Evolutionary conservation across 352 stramenopile genomes (phyloP), one percentile per base, ranked within the genome.

Genomic region (Pythium rhizo-oryzae): DNA sequence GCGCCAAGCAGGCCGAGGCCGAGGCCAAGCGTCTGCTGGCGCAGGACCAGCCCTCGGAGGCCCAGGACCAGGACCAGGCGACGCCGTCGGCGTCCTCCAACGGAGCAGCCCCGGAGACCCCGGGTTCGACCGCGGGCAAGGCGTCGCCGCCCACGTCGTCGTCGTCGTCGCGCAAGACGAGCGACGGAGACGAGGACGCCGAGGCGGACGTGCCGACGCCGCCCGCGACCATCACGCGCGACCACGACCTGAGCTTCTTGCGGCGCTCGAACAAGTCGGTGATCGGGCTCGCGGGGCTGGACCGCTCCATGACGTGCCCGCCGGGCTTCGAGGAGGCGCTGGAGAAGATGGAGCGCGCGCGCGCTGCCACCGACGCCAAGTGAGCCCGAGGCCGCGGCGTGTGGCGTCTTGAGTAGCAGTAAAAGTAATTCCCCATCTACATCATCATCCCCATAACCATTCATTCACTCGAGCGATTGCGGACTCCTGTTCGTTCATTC

Each of bases 221-320:
- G 9, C 67, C 80, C 13, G 65, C 80, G 25, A 92, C 82, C 18
- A 92, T 95, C 69, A 93, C 85, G 4, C 84, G 86, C 62, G 80
- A 89, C 41, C 83, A 92, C 57, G 87, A 95, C 67, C 66, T 93
- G 54, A 93, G 84, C 72, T 92, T 93, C 57, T 64, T 95, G 49
- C 79, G 77, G 33, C 88, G 87, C 47, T 91, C 85, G 4, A 81
- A 87, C 63, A 89, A 91, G 64, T 93, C 85, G 46, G 81, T 93
- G 39, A 71, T 75, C 19, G 80, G 90, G 25, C 77, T 93, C 53
- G 82, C 82, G 9, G 74, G 74, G 4, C 63, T 90, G 24, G 85
- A 93, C 63, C 82, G 82, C 46, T 93, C 85, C 25, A 93, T 93
- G 85, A 90, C 82, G 47, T 91, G 81, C 59, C 85, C 85, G 18